These are phyloP conservation scores for Rhodotorula babjevae DNA, from an alignment of 768 basidiomycete genomes.

Conservation along the genomic window DNA sequence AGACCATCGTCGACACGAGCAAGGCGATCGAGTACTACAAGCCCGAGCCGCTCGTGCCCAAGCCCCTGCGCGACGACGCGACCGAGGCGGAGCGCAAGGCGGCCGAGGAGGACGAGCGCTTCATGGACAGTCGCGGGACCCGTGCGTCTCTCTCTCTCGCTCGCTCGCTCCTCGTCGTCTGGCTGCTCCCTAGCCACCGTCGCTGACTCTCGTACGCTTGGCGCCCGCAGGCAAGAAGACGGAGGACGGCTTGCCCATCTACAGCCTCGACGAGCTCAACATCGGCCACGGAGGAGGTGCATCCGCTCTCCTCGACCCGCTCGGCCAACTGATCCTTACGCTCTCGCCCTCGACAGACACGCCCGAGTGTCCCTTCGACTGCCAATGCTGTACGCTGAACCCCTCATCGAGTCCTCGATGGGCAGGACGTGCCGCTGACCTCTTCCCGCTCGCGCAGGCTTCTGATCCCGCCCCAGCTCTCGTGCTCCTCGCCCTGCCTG, in stretches of 20 bases:
- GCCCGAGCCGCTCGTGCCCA: not conserved
- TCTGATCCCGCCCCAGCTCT: not conserved
- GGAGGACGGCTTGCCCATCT: conserved; percentile 43
- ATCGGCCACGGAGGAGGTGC: conserved; percentile 41
- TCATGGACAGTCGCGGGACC: conserved; percentile 35
- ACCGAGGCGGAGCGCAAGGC: conserved; percentile 26
- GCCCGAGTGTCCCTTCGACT: conserved; percentile 42
- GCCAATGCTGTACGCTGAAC: conserved; percentile 38
- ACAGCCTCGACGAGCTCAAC: conserved; percentile 39
- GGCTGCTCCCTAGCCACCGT: too few relatives aligned
- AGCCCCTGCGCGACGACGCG: conserved; percentile 15
- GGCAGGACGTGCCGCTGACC: not conserved
- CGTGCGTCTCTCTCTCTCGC: conserved; percentile 2
- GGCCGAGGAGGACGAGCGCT: conserved; percentile 31
- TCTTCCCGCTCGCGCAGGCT: not conserved
- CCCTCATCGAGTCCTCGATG: not conserved
- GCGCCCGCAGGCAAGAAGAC: conserved; percentile 34
- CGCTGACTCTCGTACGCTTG: too few relatives aligned
- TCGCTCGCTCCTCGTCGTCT: too few relatives aligned
- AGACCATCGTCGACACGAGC: conserved; percentile 31
- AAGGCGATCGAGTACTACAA: conserved; percentile 30
- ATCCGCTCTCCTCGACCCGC: not conserved
- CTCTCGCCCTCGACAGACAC: conserved; percentile 21
- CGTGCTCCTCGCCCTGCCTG: too few relatives aligned
- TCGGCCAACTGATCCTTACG: rapidly evolving